phyloP scores from a whole-genome alignment of 2,329 filamentous ascomycete genomes.

The Aspergillus fijiensis region DNA sequence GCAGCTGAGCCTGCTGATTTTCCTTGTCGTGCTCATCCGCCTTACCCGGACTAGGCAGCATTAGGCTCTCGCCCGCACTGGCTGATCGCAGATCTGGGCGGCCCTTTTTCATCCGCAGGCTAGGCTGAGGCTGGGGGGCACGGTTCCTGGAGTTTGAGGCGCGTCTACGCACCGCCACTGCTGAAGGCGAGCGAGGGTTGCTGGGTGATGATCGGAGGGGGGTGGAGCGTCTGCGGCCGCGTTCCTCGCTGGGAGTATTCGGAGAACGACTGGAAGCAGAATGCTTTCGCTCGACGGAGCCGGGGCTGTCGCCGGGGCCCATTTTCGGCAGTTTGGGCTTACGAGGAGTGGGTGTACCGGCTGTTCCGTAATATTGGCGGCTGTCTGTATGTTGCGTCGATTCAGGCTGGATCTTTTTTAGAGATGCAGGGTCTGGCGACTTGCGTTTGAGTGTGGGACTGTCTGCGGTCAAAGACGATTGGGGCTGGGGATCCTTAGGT shows the following conservation, averaged over 20 bases:
- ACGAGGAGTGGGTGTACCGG: slow-evolving; percentile 21
- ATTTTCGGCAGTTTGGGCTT: slow-evolving; percentile 34
- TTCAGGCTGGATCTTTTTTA: slow-evolving; percentile 12
- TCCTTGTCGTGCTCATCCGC: slow-evolving; percentile 16
- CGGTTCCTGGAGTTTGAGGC: slow-evolving; percentile 25
- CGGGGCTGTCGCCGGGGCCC: slow-evolving; percentile 32
- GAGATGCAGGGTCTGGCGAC: slow-evolving; percentile 32
- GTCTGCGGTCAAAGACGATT: slow-evolving; percentile 27
- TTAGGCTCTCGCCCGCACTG: slow-evolving; percentile 7
- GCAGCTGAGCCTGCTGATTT: slow-evolving; percentile 11
- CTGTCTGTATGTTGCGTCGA: background rate
- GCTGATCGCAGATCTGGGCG: slow-evolving; percentile 23
- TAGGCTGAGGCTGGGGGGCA: slow-evolving; percentile 13
- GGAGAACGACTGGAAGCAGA: slow-evolving; percentile 9
- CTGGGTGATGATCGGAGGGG: slow-evolving; percentile 17
- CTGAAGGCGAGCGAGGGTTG: slow-evolving; percentile 19
- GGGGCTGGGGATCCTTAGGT: slow-evolving; percentile 3
- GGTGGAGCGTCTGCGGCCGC: slow-evolving; percentile 19
- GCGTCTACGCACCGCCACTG: slow-evolving; percentile 9
- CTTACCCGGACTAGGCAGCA: background rate
- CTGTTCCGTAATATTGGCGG: slow-evolving; percentile 6
- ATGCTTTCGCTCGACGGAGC: slow-evolving; percentile 34
- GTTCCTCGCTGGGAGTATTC: slow-evolving; percentile 13
- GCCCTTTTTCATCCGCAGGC: slow-evolving; percentile 26
- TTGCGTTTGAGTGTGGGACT: slow-evolving; percentile 38